Evolutionary conservation across 495 filamentous ascomycete genomes (phyloP).

Genomic region (Articulospora tetracladia): DNA sequence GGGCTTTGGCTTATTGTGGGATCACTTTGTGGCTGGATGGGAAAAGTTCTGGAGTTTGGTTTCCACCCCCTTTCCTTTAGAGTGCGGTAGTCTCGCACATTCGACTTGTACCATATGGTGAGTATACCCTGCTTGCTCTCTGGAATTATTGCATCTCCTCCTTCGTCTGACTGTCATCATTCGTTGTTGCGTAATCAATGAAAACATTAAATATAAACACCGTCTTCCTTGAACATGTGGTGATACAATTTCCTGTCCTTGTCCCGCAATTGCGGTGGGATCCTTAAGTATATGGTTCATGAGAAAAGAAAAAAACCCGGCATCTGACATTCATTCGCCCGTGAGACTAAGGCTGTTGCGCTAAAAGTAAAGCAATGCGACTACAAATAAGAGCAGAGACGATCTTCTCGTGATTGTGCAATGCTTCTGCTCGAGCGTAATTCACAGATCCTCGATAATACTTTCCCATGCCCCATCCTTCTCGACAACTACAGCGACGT

Average conservation of each 20-base stretch:
- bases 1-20: slow-evolving; percentile 20
- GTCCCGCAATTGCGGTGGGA: too few relatives aligned
- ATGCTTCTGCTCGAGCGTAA: too few relatives aligned
- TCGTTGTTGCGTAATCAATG: not conserved
- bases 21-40: slow-evolving; percentile 13
- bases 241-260: too few relatives aligned
- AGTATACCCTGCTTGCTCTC: slow-evolving; percentile 24
- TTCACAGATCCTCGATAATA: not conserved
- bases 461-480: not conserved
- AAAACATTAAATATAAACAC: not conserved
- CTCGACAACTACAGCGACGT: too few relatives aligned
- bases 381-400: too few relatives aligned
- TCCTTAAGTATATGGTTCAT: too few relatives aligned
- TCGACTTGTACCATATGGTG: slow-evolving; percentile 24
- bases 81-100: slow-evolving; percentile 17
- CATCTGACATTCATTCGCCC: too few relatives aligned
- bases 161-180: not conserved
- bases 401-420: too few relatives aligned
- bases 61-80: slow-evolving; percentile 3
- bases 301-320: too few relatives aligned
- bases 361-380: too few relatives aligned
- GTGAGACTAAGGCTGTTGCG: too few relatives aligned
- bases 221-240: not conserved
- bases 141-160: not conserved
- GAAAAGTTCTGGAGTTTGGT: slow-evolving; percentile 22